Evolutionary conservation across 2,329 filamentous ascomycete genomes (phyloP).

Genomic region (Colletotrichum spaethianum): DNA sequence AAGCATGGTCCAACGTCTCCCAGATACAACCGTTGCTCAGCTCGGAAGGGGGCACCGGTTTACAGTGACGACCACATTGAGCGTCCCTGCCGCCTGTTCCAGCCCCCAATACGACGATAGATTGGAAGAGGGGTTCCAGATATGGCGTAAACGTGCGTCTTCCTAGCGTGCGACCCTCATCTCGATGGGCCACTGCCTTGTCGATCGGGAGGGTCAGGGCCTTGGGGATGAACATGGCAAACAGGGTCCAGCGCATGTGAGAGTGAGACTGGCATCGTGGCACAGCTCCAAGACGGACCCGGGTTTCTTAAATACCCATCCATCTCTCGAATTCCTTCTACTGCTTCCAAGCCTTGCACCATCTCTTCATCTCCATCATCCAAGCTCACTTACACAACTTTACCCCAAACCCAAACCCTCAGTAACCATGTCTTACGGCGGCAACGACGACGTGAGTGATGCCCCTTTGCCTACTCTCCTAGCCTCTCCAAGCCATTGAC

Average conservation of each 20-base stretch:
- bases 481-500: background rate
- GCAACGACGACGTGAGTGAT: constrained; percentile 55
- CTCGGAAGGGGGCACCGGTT: background rate
- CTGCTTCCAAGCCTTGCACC: background rate
- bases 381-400: background rate
- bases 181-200: constrained; percentile 37
- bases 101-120: constrained; percentile 1
- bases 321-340: background rate
- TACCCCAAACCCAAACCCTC: background rate
- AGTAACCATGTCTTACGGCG: constrained; percentile 62
- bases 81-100: background rate
- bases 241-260: constrained; percentile 33
- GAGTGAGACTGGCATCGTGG: constrained; percentile 27
- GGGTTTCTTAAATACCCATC: constrained; percentile 29
- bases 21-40: constrained; percentile 2
- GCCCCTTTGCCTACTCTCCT: background rate
- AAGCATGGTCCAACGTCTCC: constrained; percentile 11
- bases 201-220: constrained; percentile 34
- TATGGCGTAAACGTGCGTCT: constrained; percentile 40
- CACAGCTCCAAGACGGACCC: background rate
- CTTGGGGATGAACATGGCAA: background rate
- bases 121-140: constrained; percentile 8
- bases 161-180: constrained; percentile 26
- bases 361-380: constrained; percentile 15
- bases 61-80: background rate